These are phyloP conservation scores for Sugiyamaella chiloensis DNA, from an alignment of 805 yeast genomes.

Conservation along the genomic window DNA sequence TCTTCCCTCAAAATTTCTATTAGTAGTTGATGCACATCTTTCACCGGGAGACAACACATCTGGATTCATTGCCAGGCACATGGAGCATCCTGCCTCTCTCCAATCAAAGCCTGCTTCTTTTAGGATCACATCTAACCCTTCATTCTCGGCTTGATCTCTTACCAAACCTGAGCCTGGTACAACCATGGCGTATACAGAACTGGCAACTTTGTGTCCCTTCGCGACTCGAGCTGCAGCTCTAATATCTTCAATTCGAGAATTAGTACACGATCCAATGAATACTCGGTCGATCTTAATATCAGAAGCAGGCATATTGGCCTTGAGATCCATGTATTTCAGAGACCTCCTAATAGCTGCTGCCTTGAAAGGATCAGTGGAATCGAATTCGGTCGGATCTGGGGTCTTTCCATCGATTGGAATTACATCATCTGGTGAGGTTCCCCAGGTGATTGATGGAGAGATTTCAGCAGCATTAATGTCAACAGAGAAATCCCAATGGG, in stretches of 20 bases:
- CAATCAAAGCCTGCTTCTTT: constrained; percentile 91
- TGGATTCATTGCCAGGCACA: constrained; percentile 99
- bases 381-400: constrained; percentile 71
- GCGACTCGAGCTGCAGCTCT: constrained; percentile 92
- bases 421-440: constrained; percentile 98
- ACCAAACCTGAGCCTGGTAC: constrained; percentile 98
- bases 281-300: constrained; percentile 84
- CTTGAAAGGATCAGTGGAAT: constrained; percentile 58
- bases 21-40: constrained; percentile 98
- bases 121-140: constrained; percentile 84
- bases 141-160: constrained; percentile 86
- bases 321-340: constrained; percentile 83
- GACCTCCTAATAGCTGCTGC: constrained; percentile 87
- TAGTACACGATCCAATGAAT: constrained; percentile 96
- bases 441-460: constrained; percentile 94
- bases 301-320: constrained; percentile 71
- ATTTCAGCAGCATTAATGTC: constrained; percentile 77
- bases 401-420: constrained; percentile 84
- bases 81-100: constrained; percentile 99
- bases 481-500: constrained; percentile 79
- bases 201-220: constrained; percentile 82
- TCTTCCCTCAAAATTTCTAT: constrained; percentile 98
- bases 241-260: constrained; percentile 93
- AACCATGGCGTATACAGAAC: constrained; percentile 75
- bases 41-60: constrained; percentile 92